phyloP scores from a whole-genome alignment of 1,139 yeast species.

The Saccharomyces hybrid region DNA sequence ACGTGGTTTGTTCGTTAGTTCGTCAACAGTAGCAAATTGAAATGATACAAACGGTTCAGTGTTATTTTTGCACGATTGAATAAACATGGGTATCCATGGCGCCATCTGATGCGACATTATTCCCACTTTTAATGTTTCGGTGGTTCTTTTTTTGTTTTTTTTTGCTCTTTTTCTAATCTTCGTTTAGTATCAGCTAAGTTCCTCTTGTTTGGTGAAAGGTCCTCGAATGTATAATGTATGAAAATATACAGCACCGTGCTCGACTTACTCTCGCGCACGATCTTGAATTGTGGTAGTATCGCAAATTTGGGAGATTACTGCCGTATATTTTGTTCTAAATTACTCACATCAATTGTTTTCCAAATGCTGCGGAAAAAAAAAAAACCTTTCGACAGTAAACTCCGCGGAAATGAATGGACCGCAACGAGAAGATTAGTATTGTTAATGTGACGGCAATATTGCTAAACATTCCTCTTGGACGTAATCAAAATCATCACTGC shows the following conservation, averaged over 20 bases:
- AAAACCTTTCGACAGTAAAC: not conserved
- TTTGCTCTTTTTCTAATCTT: not conserved
- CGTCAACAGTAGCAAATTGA: slow-evolving; percentile 62
- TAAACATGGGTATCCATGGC: slow-evolving; percentile 61
- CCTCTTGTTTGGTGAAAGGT: not conserved
- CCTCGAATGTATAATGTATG: not conserved
- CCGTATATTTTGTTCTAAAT: not conserved
- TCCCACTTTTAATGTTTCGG: not conserved
- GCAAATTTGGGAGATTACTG: not conserved
- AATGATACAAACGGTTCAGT: slow-evolving; percentile 45
- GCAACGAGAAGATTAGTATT: not conserved
- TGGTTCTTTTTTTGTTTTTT: slow-evolving; percentile 15
- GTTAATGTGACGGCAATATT: not conserved
- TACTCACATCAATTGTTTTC: not conserved
- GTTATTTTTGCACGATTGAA: slow-evolving; percentile 43
- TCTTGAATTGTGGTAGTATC: not conserved
- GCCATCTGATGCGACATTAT: slow-evolving; percentile 45
- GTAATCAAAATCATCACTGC: not conserved
- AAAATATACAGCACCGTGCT: not conserved
- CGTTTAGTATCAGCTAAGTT: not conserved
- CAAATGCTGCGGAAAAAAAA: not conserved
- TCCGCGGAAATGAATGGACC: not conserved
- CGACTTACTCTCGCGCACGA: not conserved
- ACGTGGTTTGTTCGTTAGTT: slow-evolving; percentile 43
- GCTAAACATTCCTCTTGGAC: not conserved